A percentile compares a stretch with the other conserved stretches of the same genome.
phyloP scores from a whole-genome alignment of 2,329 filamentous ascomycete genomes.

The Cercospora janseana region DNA sequence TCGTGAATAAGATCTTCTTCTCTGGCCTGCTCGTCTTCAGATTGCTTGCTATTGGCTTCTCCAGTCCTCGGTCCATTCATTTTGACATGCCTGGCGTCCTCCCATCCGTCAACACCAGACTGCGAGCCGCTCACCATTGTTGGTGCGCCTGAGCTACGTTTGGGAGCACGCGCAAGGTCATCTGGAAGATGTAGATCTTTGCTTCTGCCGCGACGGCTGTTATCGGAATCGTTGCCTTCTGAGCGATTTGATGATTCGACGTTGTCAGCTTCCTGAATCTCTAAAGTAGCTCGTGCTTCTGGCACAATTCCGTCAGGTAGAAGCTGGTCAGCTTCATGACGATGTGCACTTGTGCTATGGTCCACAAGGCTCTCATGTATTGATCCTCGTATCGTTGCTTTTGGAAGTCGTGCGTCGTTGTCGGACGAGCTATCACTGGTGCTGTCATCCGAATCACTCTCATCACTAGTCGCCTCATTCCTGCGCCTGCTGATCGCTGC shows the following conservation, averaged over 20 bases:
- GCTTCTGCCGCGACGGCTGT: not conserved
- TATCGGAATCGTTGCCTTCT: not conserved
- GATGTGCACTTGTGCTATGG: not conserved
- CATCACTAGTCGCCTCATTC: not conserved
- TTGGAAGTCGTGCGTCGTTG: not conserved
- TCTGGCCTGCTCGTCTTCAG: too few relatives aligned
- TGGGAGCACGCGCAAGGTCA: not conserved
- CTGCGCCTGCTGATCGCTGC: not conserved
- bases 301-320: too few relatives aligned
- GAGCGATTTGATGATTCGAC: not conserved
- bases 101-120: too few relatives aligned
- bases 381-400: slow-evolving; percentile 12
- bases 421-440: slow-evolving; percentile 11
- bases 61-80: too few relatives aligned
- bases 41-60: too few relatives aligned
- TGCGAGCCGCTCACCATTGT: too few relatives aligned
- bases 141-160: not conserved
- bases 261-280: not conserved
- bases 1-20: too few relatives aligned
- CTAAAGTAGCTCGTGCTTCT: too few relatives aligned
- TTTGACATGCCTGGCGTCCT: too few relatives aligned
- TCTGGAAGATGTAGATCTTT: not conserved
- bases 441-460: slow-evolving; percentile 13
- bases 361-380: slow-evolving; percentile 18
- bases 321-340: too few relatives aligned